Evolutionary conservation across 2,329 filamentous ascomycete genomes (phyloP).

Genomic region (Ascochyta fabae): DNA sequence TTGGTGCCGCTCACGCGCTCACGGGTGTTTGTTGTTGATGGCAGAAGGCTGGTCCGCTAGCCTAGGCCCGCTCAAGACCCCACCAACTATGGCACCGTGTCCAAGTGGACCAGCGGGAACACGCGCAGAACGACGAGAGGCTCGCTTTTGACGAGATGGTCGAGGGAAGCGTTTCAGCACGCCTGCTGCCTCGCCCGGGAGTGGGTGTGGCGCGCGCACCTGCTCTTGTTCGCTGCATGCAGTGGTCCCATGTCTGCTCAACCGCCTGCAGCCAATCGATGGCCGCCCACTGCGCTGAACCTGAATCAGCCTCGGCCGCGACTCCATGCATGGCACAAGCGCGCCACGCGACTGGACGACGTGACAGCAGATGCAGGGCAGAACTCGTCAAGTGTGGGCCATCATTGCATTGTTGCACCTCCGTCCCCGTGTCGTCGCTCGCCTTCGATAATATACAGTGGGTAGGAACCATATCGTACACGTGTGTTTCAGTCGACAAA

Average conservation of each 20-base stretch:
- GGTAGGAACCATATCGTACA: background rate
- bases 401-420: background rate
- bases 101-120: conserved; percentile 17
- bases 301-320: conserved; percentile 36
- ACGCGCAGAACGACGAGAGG: conserved; percentile 20
- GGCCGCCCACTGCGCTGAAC: conserved; percentile 33
- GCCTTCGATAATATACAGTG: conserved; percentile 4
- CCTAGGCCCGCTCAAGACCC: conserved; percentile 6
- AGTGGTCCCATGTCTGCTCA: conserved; percentile 13
- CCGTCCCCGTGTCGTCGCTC: background rate
- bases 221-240: conserved; percentile 31
- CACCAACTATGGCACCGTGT: conserved; percentile 10
- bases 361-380: conserved; percentile 20
- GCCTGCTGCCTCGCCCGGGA: conserved; percentile 25
- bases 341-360: conserved; percentile 28
- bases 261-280: conserved; percentile 32
- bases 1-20: conserved; percentile 13
- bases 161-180: conserved; percentile 37
- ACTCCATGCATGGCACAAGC: conserved; percentile 23
- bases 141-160: conserved; percentile 16
- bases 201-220: conserved; percentile 43
- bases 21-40: conserved; percentile 3
- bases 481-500: background rate
- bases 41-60: conserved; percentile 13
- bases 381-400: conserved; percentile 6